These are phyloP conservation scores for Alternaria postmessia DNA, from an alignment of 2,329 filamentous ascomycete species.

Conservation along the genomic window DNA sequence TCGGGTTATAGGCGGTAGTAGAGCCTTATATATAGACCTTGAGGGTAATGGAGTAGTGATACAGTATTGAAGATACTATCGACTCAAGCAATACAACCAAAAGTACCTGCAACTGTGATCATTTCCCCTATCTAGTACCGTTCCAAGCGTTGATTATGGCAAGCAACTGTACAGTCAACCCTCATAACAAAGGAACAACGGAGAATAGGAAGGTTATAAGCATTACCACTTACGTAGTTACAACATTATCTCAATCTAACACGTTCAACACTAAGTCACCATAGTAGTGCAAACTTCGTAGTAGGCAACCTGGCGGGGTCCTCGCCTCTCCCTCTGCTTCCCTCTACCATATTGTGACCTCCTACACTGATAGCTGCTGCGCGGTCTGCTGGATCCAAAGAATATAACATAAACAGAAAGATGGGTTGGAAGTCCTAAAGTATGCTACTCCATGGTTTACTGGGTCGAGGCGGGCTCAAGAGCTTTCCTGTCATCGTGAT, in stretches of 20 bases:
- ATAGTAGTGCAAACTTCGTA: background rate
- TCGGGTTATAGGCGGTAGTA: conserved; percentile 51
- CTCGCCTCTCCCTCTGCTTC: background rate
- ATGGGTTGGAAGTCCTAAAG: background rate
- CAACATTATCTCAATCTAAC: no score
- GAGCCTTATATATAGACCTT: background rate
- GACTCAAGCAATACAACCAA: background rate
- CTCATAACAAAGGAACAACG: no score
- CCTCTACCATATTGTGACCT: background rate
- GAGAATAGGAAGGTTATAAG: no score
- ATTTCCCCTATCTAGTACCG: background rate
- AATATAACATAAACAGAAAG: background rate
- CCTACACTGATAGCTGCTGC: background rate
- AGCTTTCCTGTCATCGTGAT: background rate
- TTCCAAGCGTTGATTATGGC: no score
- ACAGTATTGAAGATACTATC: background rate
- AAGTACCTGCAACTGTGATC: background rate
- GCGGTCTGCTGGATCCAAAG: background rate
- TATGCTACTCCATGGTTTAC: background rate
- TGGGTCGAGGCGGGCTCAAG: background rate
- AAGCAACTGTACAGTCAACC: no score
- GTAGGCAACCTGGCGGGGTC: background rate
- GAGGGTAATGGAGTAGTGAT: background rate
- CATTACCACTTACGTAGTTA: no score
- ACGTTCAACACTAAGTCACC: background rate